phyloP scores from a whole-genome alignment of 2,329 filamentous ascomycete species.

The Botrytis squamosa region DNA sequence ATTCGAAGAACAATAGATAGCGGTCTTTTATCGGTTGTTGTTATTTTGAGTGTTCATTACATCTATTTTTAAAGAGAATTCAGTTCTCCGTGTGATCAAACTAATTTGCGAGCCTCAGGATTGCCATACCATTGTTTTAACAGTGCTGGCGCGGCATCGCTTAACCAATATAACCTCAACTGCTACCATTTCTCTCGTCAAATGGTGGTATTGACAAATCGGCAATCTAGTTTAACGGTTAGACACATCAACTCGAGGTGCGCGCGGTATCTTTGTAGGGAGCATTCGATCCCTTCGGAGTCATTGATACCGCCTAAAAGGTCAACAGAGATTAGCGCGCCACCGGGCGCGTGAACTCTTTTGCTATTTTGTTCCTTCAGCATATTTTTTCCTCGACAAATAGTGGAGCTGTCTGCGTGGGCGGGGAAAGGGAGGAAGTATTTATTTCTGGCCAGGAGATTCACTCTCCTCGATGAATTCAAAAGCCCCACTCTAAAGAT shows the following conservation, averaged over 20 bases:
- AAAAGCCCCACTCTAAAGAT: not conserved
- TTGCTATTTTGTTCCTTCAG: not conserved
- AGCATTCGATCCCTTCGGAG: conserved; percentile 10
- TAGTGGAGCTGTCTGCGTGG: not conserved
- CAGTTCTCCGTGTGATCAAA: not conserved
- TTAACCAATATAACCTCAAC: not conserved
- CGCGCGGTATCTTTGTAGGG: conserved; percentile 3
- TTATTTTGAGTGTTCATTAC: not conserved
- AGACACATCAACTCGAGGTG: conserved; percentile 5
- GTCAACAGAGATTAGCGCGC: not conserved
- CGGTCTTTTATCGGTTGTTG: not conserved
- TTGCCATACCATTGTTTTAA: not conserved
- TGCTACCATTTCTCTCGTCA: not conserved
- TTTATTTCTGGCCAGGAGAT: not conserved
- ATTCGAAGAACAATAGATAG: not conserved
- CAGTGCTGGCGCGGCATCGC: not conserved
- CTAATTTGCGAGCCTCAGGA: not conserved
- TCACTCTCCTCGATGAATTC: not conserved
- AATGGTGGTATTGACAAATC: conserved; percentile 11
- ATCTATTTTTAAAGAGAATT: not conserved
- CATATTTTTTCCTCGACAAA: not conserved
- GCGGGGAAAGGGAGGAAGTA: not conserved
- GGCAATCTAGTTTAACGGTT: not conserved
- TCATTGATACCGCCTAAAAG: not conserved
- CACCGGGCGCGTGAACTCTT: not conserved